Base-by-base conservation (phyloP, 345 rosid genomes). In the Pistacia integerrima region DNA sequence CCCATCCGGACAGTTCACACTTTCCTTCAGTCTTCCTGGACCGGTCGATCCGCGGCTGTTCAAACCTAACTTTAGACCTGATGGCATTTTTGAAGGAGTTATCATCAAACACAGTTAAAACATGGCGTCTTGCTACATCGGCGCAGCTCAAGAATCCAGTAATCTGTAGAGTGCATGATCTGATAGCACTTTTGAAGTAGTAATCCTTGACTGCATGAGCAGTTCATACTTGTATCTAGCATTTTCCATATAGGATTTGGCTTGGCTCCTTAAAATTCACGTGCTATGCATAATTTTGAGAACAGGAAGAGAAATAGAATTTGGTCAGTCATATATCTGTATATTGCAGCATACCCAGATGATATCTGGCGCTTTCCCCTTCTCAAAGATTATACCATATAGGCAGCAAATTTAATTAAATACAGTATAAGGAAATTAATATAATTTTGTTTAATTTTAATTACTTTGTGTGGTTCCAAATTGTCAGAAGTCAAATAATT, bases 11-110 rank as follows among this genome's bases (percentile, higher is more conserved):
- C 85, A 86, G 1, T 89, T 90, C 73, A 79, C 84, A 12, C 74
- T 90, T 56, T 81, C 88, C 11, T 92, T 92, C 77, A 84, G 79
- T 57, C 87, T 90, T 74, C 97, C 93, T 2, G 93, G 97, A 57
- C 92, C 90, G 4, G 94, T 89, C 51, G 97, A 92, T 78, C 97
- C 93, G 0, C 81, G 97, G 56, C 83, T 92, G 52, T 76, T 87
- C 80, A 82, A 85, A 48, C 92, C 92, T 28, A 80, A 67, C 70
- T 88, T 88, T 77, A 77, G 94, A 52, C 76, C 84, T 33, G 94
- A 89, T 67, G 97, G 97, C 70, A 81, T 92, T 70, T 85, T 92
- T 12, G 93, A 90, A 84, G 94, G 76, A 33, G 86, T 89, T 77
- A 79, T 90, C 70, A 81, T 89, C 75, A 84, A 85, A 75, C 76